Percentiles rank a stretch among this genome's conserved stretches.
phyloP scores from a whole-genome alignment of 2,329 filamentous ascomycete genomes.

The Cercospora sesami region DNA sequence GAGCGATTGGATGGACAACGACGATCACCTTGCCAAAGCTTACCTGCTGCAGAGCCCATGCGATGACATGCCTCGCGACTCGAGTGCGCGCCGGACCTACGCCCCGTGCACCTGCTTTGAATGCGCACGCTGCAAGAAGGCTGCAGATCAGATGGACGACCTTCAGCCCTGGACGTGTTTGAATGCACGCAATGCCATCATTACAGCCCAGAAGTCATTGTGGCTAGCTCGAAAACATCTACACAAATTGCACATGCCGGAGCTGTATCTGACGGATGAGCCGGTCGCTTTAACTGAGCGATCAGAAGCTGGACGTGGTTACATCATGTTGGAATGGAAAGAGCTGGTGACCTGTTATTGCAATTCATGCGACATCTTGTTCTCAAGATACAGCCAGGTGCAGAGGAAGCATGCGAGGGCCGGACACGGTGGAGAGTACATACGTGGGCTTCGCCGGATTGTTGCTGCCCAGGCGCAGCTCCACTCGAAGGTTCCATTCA shows the following conservation, averaged over 20 bases:
- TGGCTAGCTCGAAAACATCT: background rate
- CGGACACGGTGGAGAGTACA: background rate
- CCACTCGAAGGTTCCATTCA: background rate
- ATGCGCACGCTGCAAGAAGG: background rate
- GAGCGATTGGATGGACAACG: no score
- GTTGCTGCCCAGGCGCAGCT: background rate
- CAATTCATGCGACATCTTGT: no score
- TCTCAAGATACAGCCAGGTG: no score
- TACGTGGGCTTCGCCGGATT: background rate
- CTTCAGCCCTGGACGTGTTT: no score
- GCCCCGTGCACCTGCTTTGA: background rate
- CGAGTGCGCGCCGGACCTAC: background rate
- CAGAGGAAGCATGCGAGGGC: no score
- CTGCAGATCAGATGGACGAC: background rate
- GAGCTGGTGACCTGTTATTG: background rate
- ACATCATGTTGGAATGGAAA: no score
- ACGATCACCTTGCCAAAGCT: background rate
- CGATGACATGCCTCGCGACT: background rate
- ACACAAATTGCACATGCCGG: background rate
- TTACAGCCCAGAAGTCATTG: no score
- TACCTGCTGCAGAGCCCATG: background rate
- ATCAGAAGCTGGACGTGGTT: no score
- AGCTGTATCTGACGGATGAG: background rate
- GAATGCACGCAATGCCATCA: no score
- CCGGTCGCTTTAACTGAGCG: no score